Base-by-base conservation (phyloP, 371 early-diverging fungal species). In the Mortierella sp. region DNA sequence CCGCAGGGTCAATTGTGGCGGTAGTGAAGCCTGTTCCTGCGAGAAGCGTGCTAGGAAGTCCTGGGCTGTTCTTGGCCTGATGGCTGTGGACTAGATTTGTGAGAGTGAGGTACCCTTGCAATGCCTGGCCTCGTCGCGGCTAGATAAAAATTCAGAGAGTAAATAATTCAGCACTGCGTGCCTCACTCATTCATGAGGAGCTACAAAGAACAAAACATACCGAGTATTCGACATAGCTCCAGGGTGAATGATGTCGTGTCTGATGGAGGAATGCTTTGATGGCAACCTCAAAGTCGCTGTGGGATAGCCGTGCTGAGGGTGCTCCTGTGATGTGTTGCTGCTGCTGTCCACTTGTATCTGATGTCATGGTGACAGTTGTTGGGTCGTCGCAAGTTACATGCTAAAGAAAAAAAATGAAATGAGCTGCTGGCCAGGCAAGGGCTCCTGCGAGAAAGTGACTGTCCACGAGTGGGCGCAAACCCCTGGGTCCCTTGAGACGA, bases 231-330 rank as follows among this genome's bases (percentile, higher is more conserved):
- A 73, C 67, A 48, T 67, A 76, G n/a, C 69, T 73, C 86, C 86
- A 86, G 0, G 86, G 80, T 3, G 74, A 26, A 64, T 82, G 80
- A 13, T 48, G 72, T 26, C 73, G n/a, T n/a, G 72, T 46, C 50
- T 82, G 86, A 24, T 28, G 67, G 14, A 78, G 72, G 48, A 86
- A 86, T 53, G 79, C 76, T 34, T 74, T 79, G 74, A 86, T 86
- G 75, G 86, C 82, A 8, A 72, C 50, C 44, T 86, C 80, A 77
- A 86, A 86, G 75, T 82, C 77, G 24, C 44, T 28, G 72, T 79
- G 79, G 5, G 82, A 82, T 21, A 86, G 77, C 9, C 81, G 75
- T 21, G 85, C 85, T 16, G 74, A 76, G 21, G 69, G 79, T 8
- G 59, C 4, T 46, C 57, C 50, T 50, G 50, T 16, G 50, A 11